Conservation (phyloP, 441 rosid genomes). For the Arabidopsis hybrid region DNA sequence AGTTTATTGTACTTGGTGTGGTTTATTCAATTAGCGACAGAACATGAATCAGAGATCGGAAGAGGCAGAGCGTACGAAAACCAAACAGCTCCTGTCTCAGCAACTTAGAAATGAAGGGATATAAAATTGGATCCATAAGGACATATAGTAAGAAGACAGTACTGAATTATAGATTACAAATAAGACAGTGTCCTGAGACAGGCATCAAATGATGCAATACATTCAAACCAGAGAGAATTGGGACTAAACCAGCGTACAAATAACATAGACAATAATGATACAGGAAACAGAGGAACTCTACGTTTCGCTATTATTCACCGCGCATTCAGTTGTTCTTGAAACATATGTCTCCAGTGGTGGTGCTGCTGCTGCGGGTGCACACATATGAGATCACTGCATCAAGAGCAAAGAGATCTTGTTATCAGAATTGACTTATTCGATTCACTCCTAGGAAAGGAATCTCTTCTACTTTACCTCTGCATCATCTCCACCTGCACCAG, state of each 20-base stretch:
- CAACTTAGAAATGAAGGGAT: background rate
- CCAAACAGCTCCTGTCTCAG: slow-evolving; percentile 3
- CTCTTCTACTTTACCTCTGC: slow-evolving; percentile 44
- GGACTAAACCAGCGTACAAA: slow-evolving; percentile 29
- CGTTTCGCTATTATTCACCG: slow-evolving; percentile 38
- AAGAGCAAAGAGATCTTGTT: slow-evolving; percentile 27
- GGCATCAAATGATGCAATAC: slow-evolving; percentile 25
- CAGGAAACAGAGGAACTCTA: slow-evolving; percentile 33
- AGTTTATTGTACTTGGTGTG: slow-evolving; percentile 5
- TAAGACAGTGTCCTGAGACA: slow-evolving; percentile 6
- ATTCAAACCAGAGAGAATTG: slow-evolving; percentile 19
- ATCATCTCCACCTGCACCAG: slow-evolving; percentile 34
- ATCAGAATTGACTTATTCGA: slow-evolving; percentile 10
- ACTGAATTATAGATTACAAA: slow-evolving; percentile 25
- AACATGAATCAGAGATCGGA: background rate
- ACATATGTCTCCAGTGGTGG: too few relatives aligned
- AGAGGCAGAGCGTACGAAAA: background rate
- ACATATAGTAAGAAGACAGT: slow-evolving; percentile 7
- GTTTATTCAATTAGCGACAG: background rate
- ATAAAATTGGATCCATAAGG: slow-evolving; percentile 13
- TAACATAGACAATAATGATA: slow-evolving; percentile 39
- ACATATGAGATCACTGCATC: slow-evolving; percentile 43
- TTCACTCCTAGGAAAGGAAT: background rate
- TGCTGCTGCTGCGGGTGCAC: slow-evolving; percentile 31
- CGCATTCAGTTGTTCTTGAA: slow-evolving; percentile 36